phyloP scores from a whole-genome alignment of 2,329 filamentous ascomycete species.

The Pseudofabraea citricarpa region DNA sequence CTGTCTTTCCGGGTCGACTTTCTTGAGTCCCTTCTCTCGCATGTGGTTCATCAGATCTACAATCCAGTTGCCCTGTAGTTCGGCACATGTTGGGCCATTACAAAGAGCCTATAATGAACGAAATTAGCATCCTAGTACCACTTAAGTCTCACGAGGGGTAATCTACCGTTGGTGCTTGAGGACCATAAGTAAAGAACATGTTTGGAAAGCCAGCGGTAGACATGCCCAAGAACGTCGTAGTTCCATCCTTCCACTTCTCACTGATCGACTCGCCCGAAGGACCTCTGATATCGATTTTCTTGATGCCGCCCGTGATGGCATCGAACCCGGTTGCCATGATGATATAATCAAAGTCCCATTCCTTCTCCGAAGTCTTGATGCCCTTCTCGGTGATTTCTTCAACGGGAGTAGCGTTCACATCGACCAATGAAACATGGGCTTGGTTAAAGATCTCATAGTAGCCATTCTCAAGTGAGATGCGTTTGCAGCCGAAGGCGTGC shows the following conservation, averaged over 20 bases:
- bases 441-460: constrained; percentile 26
- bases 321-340: constrained; percentile 36
- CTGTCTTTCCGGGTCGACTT: constrained; percentile 43
- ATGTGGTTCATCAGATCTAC: constrained; percentile 45
- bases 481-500: constrained; percentile 15
- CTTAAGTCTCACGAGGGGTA: neutral
- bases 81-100: constrained; percentile 50
- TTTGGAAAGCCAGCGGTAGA: constrained; percentile 36
- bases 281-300: constrained; percentile 26
- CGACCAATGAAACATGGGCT: constrained; percentile 24
- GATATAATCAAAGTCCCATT: constrained; percentile 26
- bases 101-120: constrained; percentile 26
- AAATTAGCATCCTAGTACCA: neutral
- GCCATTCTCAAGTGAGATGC: constrained; percentile 19
- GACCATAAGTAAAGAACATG: constrained; percentile 36
- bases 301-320: constrained; percentile 30
- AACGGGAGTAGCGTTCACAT: constrained; percentile 26
- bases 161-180: constrained; percentile 37
- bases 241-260: constrained; percentile 28
- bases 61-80: constrained; percentile 54
- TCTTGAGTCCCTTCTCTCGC: constrained; percentile 38
- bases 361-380: constrained; percentile 18
- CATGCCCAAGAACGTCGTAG: constrained; percentile 34
- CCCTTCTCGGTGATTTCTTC: constrained; percentile 20
- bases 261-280: constrained; percentile 22